Evolutionary conservation across 2,329 filamentous ascomycete genomes (phyloP), one percentile per base, ranked within the genome.

Genomic region (Lecanicillium sp.): DNA sequence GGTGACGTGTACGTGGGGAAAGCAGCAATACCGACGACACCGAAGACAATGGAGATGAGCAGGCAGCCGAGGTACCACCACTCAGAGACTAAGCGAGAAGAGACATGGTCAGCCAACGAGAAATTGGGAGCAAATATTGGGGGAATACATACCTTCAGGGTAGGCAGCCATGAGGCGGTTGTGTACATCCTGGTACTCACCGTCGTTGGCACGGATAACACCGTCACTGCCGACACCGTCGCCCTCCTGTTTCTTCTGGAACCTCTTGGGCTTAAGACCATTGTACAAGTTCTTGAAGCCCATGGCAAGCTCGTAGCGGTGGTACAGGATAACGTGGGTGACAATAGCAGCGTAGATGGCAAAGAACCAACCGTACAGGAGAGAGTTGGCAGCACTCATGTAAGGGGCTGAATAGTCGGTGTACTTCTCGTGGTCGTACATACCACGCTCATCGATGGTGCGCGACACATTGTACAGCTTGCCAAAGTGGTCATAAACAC

Each of bases 401-500:
- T 52, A 47, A 28, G 43, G 43, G 5, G 44, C 46, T 6, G 49
- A 52, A 46, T 80, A 72, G 13, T 55, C 58, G 40, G 27, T 76
- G 49, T 79, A 79, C 2, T 69, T 69, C 3, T 62, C 61, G 17
- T 68, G 50, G 44, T 79, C 64, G 13, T 80, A 65, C 0, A 65
- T 70, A 39, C 66, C 61, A 25, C 68, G 58, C 1, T 58, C 44
- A 15, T 65, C 66, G 5, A 80, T 62, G 17, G 79, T 74, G 3
- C 65, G 64, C 10, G 57, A 60, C 12, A 76, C 66, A 17, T 74
- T 66, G 49, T 79, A 79, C 1, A 55, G 34, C 1, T 50, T 49
- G 10, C 70, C 74, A 0, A 66, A 74, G 42, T 79, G 79, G 54
- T 80, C 74, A 43, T 71, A 79, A 0, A 68, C 68, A 33, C 66